Conservation (phyloP, 768 basidiomycete species). For the Psilocybe subaeruginosa region DNA sequence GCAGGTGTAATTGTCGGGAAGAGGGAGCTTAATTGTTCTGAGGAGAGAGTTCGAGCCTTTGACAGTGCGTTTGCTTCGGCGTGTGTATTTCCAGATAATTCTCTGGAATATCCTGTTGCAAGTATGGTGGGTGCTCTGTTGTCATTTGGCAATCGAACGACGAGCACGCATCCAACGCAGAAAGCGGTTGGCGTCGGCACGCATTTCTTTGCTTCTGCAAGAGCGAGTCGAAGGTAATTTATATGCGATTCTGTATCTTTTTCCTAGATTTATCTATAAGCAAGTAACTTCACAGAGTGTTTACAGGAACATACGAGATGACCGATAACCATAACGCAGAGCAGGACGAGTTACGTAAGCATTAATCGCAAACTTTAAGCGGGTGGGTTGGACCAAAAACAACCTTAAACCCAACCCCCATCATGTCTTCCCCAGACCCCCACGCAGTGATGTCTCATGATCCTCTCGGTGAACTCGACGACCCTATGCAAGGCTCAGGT, state of each 20-base stretch:
- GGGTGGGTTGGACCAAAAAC: constrained; percentile 5
- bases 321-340: constrained; percentile 1
- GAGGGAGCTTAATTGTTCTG: constrained; percentile 43
- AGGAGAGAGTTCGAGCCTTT: constrained; percentile 60
- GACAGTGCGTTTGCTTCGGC: constrained; percentile 93
- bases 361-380: constrained; percentile 21
- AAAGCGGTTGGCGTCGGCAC: constrained; percentile 76
- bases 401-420: constrained; percentile 30
- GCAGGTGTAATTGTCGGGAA: constrained; percentile 40
- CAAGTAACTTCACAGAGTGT: neutral
- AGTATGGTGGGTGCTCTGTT: constrained; percentile 53
- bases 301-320: constrained; percentile 4
- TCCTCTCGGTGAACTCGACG: constrained; percentile 47
- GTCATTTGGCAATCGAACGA: constrained; percentile 44
- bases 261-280: constrained; percentile 8
- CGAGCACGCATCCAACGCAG: constrained; percentile 88
- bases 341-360: constrained; percentile 22
- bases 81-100: constrained; percentile 93
- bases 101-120: constrained; percentile 86
- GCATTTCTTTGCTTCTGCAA: constrained; percentile 74
- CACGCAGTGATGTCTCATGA: constrained; percentile 35
- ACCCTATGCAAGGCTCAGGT: constrained; percentile 60
- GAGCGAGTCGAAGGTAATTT: constrained; percentile 62
- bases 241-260: constrained; percentile 23
- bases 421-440: constrained; percentile 58